Conservation (phyloP, 2,329 filamentous ascomycete species). For the Aspergillus thermomutatus region DNA sequence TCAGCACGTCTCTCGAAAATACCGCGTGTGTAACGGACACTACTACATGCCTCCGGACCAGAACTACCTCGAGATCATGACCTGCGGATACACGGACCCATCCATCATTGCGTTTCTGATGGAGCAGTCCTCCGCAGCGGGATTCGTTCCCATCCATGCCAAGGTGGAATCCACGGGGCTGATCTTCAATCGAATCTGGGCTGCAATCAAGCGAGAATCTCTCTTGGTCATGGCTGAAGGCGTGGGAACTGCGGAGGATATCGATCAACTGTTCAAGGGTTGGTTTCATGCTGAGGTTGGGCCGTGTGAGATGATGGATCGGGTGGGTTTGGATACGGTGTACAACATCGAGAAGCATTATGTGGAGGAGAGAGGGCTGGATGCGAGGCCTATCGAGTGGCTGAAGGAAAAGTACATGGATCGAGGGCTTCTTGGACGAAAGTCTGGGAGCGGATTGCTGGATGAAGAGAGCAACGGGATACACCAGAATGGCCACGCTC, state of each 20-base stretch:
- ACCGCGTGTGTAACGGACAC: constrained; percentile 49
- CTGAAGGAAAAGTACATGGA: constrained; percentile 45
- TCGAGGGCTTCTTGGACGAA: constrained; percentile 44
- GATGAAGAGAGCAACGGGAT: neutral
- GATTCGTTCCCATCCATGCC: constrained; percentile 42
- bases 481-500: neutral
- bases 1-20: constrained; percentile 29
- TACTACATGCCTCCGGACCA: constrained; percentile 48
- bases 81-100: constrained; percentile 43
- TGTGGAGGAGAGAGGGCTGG: constrained; percentile 46
- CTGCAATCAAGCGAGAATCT: constrained; percentile 53
- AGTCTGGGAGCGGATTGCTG: neutral
- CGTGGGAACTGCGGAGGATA: constrained; percentile 46
- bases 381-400: constrained; percentile 42
- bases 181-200: constrained; percentile 57
- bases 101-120: constrained; percentile 47
- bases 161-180: constrained; percentile 51
- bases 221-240: constrained; percentile 50
- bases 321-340: constrained; percentile 52
- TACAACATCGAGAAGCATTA: constrained; percentile 53
- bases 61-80: constrained; percentile 54
- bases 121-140: constrained; percentile 37
- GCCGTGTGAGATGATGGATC: constrained; percentile 47
- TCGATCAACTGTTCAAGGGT: constrained; percentile 48
- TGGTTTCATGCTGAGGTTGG: constrained; percentile 26